These are phyloP conservation scores for Aspergillus bombycis DNA, from an alignment of 2,329 filamentous ascomycete genomes.

Conservation along the genomic window DNA sequence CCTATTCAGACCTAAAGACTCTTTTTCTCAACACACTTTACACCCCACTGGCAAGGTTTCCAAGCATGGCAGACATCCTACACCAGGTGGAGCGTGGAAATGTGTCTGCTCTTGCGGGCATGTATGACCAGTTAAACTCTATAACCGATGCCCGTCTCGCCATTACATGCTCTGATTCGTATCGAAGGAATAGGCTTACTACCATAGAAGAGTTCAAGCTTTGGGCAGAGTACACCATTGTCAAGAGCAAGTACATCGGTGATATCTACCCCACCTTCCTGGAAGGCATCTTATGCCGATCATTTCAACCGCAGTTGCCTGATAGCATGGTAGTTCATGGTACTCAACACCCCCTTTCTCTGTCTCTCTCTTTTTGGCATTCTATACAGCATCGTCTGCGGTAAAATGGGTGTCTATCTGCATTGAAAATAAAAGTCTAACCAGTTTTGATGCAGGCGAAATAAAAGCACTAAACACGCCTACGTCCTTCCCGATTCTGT, in stretches of 20 bases:
- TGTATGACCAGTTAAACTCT: slow-evolving; percentile 10
- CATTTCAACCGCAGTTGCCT: slow-evolving; percentile 19
- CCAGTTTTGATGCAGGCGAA: slow-evolving; percentile 6
- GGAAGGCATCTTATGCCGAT: slow-evolving; percentile 18
- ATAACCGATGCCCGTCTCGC: slow-evolving; percentile 20
- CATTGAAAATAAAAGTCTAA: slow-evolving; percentile 6
- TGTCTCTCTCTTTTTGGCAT: neutral
- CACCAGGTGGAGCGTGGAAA: slow-evolving; percentile 23
- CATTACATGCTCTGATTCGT: slow-evolving; percentile 21
- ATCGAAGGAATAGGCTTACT: slow-evolving; percentile 35
- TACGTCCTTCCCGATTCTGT: slow-evolving; percentile 55
- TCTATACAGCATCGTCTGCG: neutral
- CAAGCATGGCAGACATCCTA: slow-evolving; percentile 48
- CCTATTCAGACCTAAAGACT: slow-evolving; percentile 52
- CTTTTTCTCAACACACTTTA: slow-evolving; percentile 51
- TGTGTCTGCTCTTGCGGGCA: slow-evolving; percentile 14
- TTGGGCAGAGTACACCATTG: slow-evolving; percentile 33
- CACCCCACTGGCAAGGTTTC: slow-evolving; percentile 46
- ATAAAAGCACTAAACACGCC: slow-evolving; percentile 7
- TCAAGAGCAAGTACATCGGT: slow-evolving; percentile 39
- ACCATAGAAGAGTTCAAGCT: slow-evolving; percentile 41
- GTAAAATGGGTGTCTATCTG: neutral
- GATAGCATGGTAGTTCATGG: slow-evolving; percentile 21
- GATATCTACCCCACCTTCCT: slow-evolving; percentile 41
- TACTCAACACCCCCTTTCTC: neutral